Conservation (phyloP, 345 rosid genomes). For the Murraya koenigii region DNA sequence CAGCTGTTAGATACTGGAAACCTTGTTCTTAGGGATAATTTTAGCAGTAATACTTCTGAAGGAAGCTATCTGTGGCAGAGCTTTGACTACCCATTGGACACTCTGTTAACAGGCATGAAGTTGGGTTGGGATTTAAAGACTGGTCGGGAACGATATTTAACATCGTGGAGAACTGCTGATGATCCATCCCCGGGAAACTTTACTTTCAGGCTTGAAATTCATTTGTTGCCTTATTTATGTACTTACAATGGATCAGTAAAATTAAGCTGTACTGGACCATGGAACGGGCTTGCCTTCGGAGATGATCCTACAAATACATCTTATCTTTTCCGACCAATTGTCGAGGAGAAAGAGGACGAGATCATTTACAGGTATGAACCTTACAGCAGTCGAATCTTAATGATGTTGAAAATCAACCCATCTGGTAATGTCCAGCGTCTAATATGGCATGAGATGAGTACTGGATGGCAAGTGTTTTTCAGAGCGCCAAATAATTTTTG, state of each 20-base stretch:
- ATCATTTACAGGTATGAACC: slow-evolving; percentile 22
- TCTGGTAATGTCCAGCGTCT: slow-evolving; percentile 22
- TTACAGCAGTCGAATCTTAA: slow-evolving; percentile 5
- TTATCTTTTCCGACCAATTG: too few relatives aligned
- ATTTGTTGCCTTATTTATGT: slow-evolving; percentile 24
- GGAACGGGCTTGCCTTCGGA: slow-evolving; percentile 34
- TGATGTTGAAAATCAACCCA: slow-evolving; percentile 14
- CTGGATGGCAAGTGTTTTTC: not conserved
- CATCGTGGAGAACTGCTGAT: slow-evolving; percentile 24
- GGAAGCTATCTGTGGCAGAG: slow-evolving; percentile 31
- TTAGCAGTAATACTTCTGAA: not conserved
- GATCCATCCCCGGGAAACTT: slow-evolving; percentile 29
- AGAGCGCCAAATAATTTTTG: slow-evolving; percentile 27
- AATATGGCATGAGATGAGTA: slow-evolving; percentile 16
- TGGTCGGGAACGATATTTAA: slow-evolving; percentile 16
- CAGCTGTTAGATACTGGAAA: slow-evolving; percentile 46
- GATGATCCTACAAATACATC: too few relatives aligned
- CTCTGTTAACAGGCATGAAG: slow-evolving; percentile 44
- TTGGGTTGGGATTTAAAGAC: slow-evolving; percentile 28
- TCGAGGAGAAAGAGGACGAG: slow-evolving; percentile 14
- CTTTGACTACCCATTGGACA: slow-evolving; percentile 40
- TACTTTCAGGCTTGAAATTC: slow-evolving; percentile 18
- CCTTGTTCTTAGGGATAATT: slow-evolving; percentile 33
- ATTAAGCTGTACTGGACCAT: slow-evolving; percentile 26
- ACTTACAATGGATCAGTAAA: not conserved